phyloP scores from a whole-genome alignment of 1,139 yeast species.

The Meyerozyma athensensis region DNA sequence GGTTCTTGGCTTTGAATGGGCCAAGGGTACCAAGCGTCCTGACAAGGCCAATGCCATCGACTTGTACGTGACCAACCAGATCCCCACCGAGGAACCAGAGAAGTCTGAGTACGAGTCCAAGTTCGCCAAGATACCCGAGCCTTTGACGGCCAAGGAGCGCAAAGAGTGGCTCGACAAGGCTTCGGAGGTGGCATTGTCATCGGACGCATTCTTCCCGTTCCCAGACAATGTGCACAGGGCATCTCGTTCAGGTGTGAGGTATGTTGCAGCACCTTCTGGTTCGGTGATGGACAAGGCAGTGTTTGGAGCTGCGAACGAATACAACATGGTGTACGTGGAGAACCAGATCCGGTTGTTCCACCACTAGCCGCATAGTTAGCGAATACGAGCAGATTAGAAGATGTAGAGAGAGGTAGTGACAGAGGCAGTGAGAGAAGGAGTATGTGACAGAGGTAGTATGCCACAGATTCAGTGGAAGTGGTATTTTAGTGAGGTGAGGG shows the following conservation, averaged over 20 bases:
- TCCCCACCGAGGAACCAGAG: constrained; percentile 91
- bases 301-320: constrained; percentile 29
- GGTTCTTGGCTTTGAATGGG: constrained; percentile 92
- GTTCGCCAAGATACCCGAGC: constrained; percentile 77
- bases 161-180: constrained; percentile 79
- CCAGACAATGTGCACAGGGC: constrained; percentile 98
- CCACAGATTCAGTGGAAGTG: no score
- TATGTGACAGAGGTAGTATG: not conserved
- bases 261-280: constrained; percentile 94
- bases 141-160: constrained; percentile 80
- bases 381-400: not conserved
- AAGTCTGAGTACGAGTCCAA: constrained; percentile 87
- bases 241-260: constrained; percentile 92
- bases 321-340: constrained; percentile 17
- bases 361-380: constrained; percentile 50
- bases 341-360: constrained; percentile 89
- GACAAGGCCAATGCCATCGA: constrained; percentile 98
- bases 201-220: constrained; percentile 99
- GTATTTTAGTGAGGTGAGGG: no score
- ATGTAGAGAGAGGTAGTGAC: not conserved
- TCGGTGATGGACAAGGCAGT: constrained; percentile 98
- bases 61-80: constrained; percentile 83
- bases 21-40: constrained; percentile 96
- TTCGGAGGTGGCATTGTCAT: constrained; percentile 81
- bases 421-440: not conserved